These are phyloP conservation scores for Metschnikowia picachoensis DNA, from an alignment of 805 yeast genomes.

Conservation along the genomic window DNA sequence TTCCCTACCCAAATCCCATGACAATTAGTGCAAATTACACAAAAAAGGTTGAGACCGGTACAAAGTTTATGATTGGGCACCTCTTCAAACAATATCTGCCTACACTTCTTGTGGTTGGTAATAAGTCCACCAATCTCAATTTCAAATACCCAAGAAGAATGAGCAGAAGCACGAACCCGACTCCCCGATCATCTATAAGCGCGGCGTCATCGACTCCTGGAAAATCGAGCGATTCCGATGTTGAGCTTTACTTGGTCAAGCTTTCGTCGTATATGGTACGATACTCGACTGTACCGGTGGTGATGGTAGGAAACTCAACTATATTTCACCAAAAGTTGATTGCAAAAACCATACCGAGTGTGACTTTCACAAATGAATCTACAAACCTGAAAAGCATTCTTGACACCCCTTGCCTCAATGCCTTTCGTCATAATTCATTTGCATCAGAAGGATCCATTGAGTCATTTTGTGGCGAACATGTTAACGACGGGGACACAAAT, in stretches of 20 bases:
- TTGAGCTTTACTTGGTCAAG: slow-evolving; percentile 30
- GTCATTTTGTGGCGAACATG: slow-evolving; percentile 13
- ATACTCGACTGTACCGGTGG: slow-evolving; percentile 38
- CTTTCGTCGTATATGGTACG: slow-evolving; percentile 36
- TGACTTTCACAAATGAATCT: slow-evolving; percentile 11
- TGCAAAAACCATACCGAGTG: slow-evolving; percentile 7
- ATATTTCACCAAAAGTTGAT: slow-evolving; percentile 11
- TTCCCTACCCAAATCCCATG: slow-evolving; percentile 12
- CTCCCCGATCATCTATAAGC: slow-evolving; percentile 7
- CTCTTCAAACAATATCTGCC: slow-evolving; percentile 41
- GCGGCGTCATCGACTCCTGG: not conserved
- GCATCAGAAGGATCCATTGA: slow-evolving; percentile 17
- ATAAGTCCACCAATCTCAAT: slow-evolving; percentile 37
- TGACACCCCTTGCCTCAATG: not conserved
- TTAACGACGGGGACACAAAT: not conserved
- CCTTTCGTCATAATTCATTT: slow-evolving; percentile 13
- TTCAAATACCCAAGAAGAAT: slow-evolving; percentile 38
- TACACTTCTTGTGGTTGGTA: slow-evolving; percentile 34
- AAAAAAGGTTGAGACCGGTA: slow-evolving; percentile 18
- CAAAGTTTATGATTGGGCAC: slow-evolving; percentile 35
- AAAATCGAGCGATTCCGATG: slow-evolving; percentile 6
- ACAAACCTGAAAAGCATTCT: slow-evolving; percentile 2
- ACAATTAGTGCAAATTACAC: not conserved
- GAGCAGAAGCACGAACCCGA: slow-evolving; percentile 11
- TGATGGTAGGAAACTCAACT: slow-evolving; percentile 32